Evolutionary conservation across 306 rosid genomes (phyloP).

Genomic region (Sindora glabra): DNA sequence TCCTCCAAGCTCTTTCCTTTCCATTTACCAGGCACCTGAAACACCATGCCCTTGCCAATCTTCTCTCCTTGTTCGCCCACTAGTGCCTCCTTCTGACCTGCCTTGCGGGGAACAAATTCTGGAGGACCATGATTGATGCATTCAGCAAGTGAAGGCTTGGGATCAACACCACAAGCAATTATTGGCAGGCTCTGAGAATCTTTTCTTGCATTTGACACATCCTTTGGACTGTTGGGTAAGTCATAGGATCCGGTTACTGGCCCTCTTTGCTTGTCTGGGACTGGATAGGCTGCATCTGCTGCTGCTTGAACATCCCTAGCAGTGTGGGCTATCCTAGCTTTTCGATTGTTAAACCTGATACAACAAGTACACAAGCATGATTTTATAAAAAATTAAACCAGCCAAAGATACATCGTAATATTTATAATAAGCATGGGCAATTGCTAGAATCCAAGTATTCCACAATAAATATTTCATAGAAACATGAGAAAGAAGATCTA

Average conservation of each 20-base stretch:
- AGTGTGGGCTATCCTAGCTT: constrained; percentile 79
- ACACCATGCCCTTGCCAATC: constrained; percentile 56
- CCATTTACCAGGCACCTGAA: constrained; percentile 64
- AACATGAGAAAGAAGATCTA: too few species aligned
- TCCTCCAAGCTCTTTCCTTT: constrained; percentile 57
- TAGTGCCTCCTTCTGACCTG: constrained; percentile 52
- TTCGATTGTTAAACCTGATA: constrained; percentile 78
- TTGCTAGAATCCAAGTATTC: too few species aligned
- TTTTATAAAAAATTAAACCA: too few species aligned
- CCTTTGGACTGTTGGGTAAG: constrained; percentile 45
- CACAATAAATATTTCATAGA: too few species aligned
- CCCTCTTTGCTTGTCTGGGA: too few species aligned
- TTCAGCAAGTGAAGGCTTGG: constrained; percentile 30
- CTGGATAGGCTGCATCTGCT: too few species aligned
- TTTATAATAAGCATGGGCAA: too few species aligned
- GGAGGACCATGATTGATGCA: constrained; percentile 19
- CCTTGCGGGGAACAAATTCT: constrained; percentile 35
- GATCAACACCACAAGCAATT: constrained; percentile 17
- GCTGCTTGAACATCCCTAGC: constrained; percentile 46
- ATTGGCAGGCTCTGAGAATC: constrained; percentile 30
- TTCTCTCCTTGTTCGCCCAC: constrained; percentile 40
- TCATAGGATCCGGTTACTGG: constrained; percentile 32
- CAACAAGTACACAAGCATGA: background rate
- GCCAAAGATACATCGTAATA: too few species aligned
- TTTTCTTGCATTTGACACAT: constrained; percentile 31